phyloP scores from a whole-genome alignment of 2,329 filamentous ascomycete genomes.

The Diplodia intermedia region DNA sequence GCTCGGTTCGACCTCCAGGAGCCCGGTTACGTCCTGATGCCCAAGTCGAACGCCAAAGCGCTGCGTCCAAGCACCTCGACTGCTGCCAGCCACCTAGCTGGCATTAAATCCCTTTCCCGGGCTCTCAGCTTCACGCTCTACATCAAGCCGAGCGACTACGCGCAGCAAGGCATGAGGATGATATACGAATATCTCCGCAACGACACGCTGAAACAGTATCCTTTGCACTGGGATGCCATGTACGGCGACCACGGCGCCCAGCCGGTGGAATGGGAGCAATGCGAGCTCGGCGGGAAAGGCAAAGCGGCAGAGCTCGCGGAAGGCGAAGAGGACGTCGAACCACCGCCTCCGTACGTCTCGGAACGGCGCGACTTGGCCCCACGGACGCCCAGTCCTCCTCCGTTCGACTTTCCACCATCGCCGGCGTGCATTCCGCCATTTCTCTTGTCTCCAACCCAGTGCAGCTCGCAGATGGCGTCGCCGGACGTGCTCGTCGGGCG shows the following conservation, averaged over 20 bases:
- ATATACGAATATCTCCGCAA: not conserved
- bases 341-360: conserved; percentile 14
- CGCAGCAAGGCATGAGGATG: conserved; percentile 7
- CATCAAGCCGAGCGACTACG: conserved; percentile 31
- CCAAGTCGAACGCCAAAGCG: conserved; percentile 17
- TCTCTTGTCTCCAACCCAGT: not conserved
- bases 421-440: not conserved
- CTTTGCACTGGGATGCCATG: conserved; percentile 6
- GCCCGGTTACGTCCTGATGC: conserved; percentile 21
- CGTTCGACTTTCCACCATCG: conserved; percentile 6
- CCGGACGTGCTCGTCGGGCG: not conserved
- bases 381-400: conserved; percentile 2
- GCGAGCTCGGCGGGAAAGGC: not conserved
- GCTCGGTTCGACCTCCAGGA: conserved; percentile 19
- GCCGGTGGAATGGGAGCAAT: conserved; percentile 15
- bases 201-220: conserved; percentile 16
- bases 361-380: not conserved
- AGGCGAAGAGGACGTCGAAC: not conserved
- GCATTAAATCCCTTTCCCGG: conserved; percentile 7
- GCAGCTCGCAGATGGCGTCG: not conserved
- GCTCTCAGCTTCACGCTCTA: conserved; percentile 8
- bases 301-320: not conserved
- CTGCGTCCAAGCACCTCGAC: conserved; percentile 23
- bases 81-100: conserved; percentile 3
- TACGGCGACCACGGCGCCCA: conserved; percentile 5